Base-by-base conservation (phyloP, 192 early-diverging fungal genomes). In the Dissophora globulifera region DNA sequence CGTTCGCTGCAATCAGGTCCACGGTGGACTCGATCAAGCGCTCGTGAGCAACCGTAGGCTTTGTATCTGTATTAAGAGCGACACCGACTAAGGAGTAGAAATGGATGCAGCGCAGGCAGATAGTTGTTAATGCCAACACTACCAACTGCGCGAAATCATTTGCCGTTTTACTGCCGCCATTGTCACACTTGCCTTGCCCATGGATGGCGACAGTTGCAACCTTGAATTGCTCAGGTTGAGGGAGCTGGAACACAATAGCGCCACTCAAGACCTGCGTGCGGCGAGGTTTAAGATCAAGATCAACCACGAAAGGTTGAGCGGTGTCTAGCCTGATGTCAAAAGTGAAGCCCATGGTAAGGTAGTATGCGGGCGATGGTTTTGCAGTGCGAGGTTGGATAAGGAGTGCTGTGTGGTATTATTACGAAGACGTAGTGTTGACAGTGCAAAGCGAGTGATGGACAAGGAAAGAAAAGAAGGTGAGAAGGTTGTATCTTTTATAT, bases 51-150 rank as follows among this genome's bases (percentile, higher is more conserved):
- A 76, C 30, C 6, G 33, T 29, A 6, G 56, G 17, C 38, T 60
- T 66, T 3, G 55, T 61, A n/a, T 60, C 63, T 16, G 45, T n/a
- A 16, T 66, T 61, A 26, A 76, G 25, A 7, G 63, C 63, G 12
- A 76, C 46, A 1, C 72, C 72, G 29, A 76, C 72, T 75, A 33
- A 38, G n/a, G n/a, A n/a, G n/a, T n/a, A n/a, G n/a, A n/a, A n/a
- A n/a, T n/a, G n/a, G n/a, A n/a, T n/a, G n/a, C n/a, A n/a, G n/a
- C n/a, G n/a, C n/a, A n/a, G n/a, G n/a, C n/a, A n/a, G n/a, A n/a
- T n/a, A n/a, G n/a, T n/a, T n/a, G n/a, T n/a, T n/a, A n/a, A n/a
- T n/a, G n/a, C n/a, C n/a, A n/a, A n/a, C n/a, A n/a, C n/a, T n/a
- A n/a, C n/a, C n/a, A n/a, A n/a, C n/a, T n/a, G n/a, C n/a, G n/a